phyloP scores from a whole-genome alignment of 1,139 yeast genomes.

The Saccharomycopsis hybrid region DNA sequence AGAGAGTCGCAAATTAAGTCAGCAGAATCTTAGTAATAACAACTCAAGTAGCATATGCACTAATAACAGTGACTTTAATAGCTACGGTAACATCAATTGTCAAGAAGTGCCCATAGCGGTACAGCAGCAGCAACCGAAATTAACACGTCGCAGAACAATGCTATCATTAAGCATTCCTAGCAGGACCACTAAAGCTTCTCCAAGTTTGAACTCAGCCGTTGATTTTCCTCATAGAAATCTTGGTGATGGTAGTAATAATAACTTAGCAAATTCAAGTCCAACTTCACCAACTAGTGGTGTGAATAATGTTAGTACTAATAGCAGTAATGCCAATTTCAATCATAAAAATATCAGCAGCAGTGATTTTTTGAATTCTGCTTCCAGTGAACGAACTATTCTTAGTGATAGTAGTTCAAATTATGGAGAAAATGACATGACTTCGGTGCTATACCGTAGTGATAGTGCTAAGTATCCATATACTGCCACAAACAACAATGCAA shows the following conservation, averaged over 20 bases:
- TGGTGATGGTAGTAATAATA: not conserved
- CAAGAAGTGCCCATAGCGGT: not conserved
- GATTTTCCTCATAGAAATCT: not conserved
- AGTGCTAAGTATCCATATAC: not conserved
- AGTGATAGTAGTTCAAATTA: slow-evolving; percentile 15
- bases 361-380: not conserved
- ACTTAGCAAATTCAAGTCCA: slow-evolving; percentile 1
- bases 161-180: too few species aligned
- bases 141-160: slow-evolving; percentile 14
- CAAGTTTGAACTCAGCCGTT: slow-evolving; percentile 7
- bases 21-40: not conserved
- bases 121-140: not conserved
- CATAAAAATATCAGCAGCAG: too few species aligned
- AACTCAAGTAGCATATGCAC: not conserved
- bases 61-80: too few species aligned
- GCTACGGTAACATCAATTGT: too few species aligned
- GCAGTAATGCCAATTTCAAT: not conserved
- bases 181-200: too few species aligned
- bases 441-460: slow-evolving; percentile 7
- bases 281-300: not conserved
- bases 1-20: not conserved
- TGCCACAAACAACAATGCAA: not conserved
- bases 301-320: not conserved
- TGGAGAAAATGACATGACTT: slow-evolving; percentile 13
- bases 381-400: slow-evolving; percentile 8